Percentiles rank a stretch among this genome's conserved stretches.
Evolutionary conservation across 441 rosid species (phyloP).

Genomic region (Bocquillonia castaneifolia): DNA sequence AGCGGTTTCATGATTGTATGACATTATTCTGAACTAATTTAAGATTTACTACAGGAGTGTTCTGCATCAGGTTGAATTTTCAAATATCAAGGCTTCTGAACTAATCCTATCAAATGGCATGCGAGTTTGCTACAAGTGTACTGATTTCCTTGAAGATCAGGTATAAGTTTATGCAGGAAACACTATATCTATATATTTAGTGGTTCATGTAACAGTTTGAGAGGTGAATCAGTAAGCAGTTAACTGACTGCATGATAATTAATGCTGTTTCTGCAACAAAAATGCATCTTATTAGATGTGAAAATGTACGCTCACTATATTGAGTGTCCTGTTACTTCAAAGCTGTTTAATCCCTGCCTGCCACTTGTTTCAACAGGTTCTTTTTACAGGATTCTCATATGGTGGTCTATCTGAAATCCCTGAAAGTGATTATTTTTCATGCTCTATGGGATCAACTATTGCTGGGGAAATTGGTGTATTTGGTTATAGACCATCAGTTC

Average conservation of each 20-base stretch:
- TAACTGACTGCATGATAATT: not conserved
- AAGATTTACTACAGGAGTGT: slow-evolving; percentile 47
- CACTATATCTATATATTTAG: slow-evolving; percentile 4
- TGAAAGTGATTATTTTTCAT: slow-evolving; percentile 78
- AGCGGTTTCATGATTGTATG: slow-evolving; percentile 1
- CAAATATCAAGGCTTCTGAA: slow-evolving; percentile 79
- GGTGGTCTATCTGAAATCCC: slow-evolving; percentile 93
- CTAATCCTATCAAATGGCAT: slow-evolving; percentile 82
- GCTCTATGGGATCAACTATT: slow-evolving; percentile 92
- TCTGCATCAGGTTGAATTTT: slow-evolving; percentile 53
- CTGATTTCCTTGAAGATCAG: slow-evolving; percentile 95
- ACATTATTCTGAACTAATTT: slow-evolving; percentile 25
- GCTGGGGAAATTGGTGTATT: slow-evolving; percentile 93
- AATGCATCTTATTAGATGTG: slow-evolving; percentile 17
- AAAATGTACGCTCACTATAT: not conserved
- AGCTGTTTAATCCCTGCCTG: slow-evolving; percentile 21
- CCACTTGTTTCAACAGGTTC: slow-evolving; percentile 55
- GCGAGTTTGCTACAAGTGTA: slow-evolving; percentile 80
- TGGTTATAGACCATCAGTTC: slow-evolving; percentile 80
- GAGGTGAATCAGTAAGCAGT: not conserved
- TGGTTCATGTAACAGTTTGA: not conserved
- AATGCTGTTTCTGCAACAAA: not conserved
- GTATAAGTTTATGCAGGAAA: slow-evolving; percentile 36
- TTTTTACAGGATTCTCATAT: slow-evolving; percentile 89
- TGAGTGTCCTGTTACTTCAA: slow-evolving; percentile 8